These are phyloP conservation scores for Penicillium olsonii DNA, from an alignment of 2,329 filamentous ascomycete species.

Conservation along the genomic window DNA sequence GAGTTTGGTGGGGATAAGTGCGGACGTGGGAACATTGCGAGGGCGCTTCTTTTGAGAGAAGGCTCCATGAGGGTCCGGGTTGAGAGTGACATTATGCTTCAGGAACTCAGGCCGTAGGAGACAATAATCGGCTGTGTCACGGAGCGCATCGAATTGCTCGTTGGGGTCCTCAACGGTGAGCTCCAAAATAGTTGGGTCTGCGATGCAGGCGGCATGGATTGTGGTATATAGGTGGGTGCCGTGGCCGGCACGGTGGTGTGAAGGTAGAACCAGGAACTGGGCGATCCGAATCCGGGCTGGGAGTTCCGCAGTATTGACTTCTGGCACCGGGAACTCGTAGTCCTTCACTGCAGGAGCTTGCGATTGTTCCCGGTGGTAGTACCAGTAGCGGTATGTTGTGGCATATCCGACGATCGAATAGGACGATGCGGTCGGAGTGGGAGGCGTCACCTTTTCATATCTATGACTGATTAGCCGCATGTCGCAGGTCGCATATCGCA, in stretches of 20 bases:
- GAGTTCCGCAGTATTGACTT: constrained; percentile 58
- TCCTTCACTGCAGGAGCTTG: constrained; percentile 44
- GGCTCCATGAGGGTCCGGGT: constrained; percentile 44
- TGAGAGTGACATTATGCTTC: constrained; percentile 51
- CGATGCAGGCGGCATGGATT: constrained; percentile 71
- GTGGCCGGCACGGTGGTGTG: constrained; percentile 78
- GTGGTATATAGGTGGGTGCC: constrained; percentile 78
- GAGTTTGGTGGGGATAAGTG: constrained; percentile 54
- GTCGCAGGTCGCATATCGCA: background rate
- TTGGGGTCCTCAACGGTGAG: constrained; percentile 93
- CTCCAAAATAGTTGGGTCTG: constrained; percentile 70
- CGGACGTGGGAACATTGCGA: constrained; percentile 51
- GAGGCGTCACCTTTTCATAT: constrained; percentile 57
- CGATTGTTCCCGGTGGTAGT: constrained; percentile 43
- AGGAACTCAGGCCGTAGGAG: constrained; percentile 55
- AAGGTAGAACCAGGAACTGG: constrained; percentile 88
- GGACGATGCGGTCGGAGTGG: constrained; percentile 52
- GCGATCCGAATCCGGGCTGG: constrained; percentile 83
- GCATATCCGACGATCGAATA: constrained; percentile 88
- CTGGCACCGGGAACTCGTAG: constrained; percentile 47
- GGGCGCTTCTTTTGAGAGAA: constrained; percentile 38
- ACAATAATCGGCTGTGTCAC: constrained; percentile 62
- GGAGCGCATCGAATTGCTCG: constrained; percentile 65
- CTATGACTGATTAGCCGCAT: constrained; percentile 30
- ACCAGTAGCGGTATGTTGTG: constrained; percentile 86